These are phyloP conservation scores for Cordyceps pruinosa DNA, from an alignment of 2,329 filamentous ascomycete species.

Conservation along the genomic window DNA sequence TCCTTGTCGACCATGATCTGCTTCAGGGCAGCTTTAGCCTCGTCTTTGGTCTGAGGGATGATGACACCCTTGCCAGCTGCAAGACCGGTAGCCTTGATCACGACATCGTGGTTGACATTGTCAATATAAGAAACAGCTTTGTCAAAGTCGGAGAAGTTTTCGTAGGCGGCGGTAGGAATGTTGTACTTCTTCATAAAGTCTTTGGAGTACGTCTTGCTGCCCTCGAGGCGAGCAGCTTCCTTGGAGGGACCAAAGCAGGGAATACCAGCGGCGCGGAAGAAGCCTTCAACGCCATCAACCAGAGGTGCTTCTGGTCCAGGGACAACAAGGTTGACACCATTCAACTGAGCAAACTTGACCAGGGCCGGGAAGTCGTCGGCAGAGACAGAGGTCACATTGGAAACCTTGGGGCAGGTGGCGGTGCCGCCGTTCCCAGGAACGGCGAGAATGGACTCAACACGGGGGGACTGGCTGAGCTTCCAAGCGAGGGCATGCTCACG, in stretches of 20 bases:
- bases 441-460: conserved; percentile 74
- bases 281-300: conserved; percentile 80
- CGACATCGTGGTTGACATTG: conserved; percentile 62
- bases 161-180: conserved; percentile 86
- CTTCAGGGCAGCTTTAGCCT: conserved; percentile 73
- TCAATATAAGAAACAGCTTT: conserved; percentile 69
- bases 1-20: conserved; percentile 86
- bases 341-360: conserved; percentile 65
- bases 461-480: conserved; percentile 80
- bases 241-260: conserved; percentile 79
- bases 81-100: conserved; percentile 89
- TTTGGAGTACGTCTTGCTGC: conserved; percentile 94
- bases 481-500: conserved; percentile 91
- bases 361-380: conserved; percentile 73
- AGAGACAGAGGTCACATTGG: conserved; percentile 63
- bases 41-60: conserved; percentile 71
- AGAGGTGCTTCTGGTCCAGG: conserved; percentile 92
- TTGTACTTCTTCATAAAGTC: conserved; percentile 91
- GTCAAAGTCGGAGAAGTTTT: conserved; percentile 77
- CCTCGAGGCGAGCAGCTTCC: conserved; percentile 83
- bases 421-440: conserved; percentile 82
- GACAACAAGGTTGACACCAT: conserved; percentile 74
- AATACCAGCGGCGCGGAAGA: conserved; percentile 69
- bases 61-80: conserved; percentile 96
- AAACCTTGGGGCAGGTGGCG: conserved; percentile 59